Base-by-base conservation (phyloP, 116 monocot species). In the Cymodocea nodosa region DNA sequence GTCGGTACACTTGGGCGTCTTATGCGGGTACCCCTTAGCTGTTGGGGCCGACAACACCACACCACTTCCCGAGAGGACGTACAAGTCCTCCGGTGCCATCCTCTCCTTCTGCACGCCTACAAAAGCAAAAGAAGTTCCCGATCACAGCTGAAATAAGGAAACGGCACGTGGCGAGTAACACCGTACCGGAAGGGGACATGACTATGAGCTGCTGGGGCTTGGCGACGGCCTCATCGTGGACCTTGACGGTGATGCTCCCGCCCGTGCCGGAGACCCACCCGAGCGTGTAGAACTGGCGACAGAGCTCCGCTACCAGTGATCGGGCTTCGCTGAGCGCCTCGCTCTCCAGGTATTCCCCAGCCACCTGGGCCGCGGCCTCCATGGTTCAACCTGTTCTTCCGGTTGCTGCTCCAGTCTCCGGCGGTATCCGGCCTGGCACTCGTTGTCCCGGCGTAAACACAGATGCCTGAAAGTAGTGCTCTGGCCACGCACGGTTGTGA, bases 181-280 rank as follows among this genome's bases (percentile, higher is more conserved):
- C 7, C 2, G 25, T 35, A 91, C 97, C 97, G 20, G 97, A 91
- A 37, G 92, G 92, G 30, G 92, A 89, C 98, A 98, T 91, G 78
- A 97, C 84, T 76, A 97, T 86, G 80, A 97, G 78, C 68, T 84
- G 92, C 15, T 89, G 66, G n/a, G 70, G 64, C 56, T 77, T 86
- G 18, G 84, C 79, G 55, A 92, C 57, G 68, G 82, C 73, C 48
- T 78, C 82, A 49, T 91, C 88, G 75, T 91, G 88, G 67, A 80
- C 88, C 75, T 89, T 98, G 64, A 98, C 72, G 73, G 92, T 86
- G 80, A 92, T 86, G 89, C 98, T 92, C 22, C 98, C 92, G 40
- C 92, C 97, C 35, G 92, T 92, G 69, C 92, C 92, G 49, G 98
- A 82, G 58, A 92, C 92, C 92, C 92, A 92, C 2, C 98, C 89